Evolutionary conservation across 2,329 filamentous ascomycete genomes (phyloP).

Genomic region (Verticillium longisporum): DNA sequence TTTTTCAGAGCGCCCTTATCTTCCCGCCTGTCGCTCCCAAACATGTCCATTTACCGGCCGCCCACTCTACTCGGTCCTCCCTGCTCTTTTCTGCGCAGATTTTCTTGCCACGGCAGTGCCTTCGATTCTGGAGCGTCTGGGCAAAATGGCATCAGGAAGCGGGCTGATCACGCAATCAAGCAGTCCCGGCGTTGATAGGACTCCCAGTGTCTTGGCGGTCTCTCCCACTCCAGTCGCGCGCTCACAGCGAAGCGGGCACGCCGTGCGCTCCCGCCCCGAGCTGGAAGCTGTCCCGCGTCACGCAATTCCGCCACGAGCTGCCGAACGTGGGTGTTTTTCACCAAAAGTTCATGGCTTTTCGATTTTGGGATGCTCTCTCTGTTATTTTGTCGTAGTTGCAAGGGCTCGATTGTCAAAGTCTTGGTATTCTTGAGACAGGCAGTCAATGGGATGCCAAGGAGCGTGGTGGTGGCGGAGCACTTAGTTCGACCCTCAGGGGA

Average conservation of each 20-base stretch:
- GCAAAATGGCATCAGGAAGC: background rate
- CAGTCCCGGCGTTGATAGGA: background rate
- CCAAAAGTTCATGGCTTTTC: background rate
- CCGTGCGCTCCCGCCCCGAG: background rate
- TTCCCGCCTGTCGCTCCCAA: background rate
- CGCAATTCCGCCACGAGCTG: background rate
- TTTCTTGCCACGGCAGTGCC: background rate
- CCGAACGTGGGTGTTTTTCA: background rate
- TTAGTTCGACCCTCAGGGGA: background rate
- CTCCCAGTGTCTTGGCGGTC: background rate
- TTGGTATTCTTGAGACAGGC: background rate
- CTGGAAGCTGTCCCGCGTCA: background rate
- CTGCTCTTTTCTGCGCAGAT: background rate
- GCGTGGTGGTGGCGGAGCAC: background rate
- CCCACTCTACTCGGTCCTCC: background rate
- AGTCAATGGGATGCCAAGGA: background rate
- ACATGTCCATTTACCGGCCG: background rate
- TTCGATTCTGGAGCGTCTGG: background rate
- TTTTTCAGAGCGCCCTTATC: background rate
- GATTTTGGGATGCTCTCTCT: background rate
- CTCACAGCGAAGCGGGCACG: background rate
- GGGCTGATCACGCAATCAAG: background rate
- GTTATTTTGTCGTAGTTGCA: background rate
- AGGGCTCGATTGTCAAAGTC: background rate
- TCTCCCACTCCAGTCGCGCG: background rate